phyloP scores from a whole-genome alignment of 2,329 filamentous ascomycete species.

The Grosmannia serpens region DNA sequence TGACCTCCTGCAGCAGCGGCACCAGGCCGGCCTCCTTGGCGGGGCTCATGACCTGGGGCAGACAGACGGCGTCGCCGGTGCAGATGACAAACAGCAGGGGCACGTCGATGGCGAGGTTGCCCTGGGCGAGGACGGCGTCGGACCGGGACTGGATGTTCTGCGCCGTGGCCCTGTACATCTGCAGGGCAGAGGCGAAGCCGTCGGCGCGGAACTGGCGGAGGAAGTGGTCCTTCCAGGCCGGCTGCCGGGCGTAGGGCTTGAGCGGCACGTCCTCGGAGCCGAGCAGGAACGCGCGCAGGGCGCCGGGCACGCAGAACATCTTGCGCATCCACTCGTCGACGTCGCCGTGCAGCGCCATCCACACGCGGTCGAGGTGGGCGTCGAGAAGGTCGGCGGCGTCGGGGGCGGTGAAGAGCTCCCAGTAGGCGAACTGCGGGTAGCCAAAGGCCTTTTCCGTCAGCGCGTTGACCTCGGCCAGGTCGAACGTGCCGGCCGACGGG shows the following conservation, averaged over 20 bases:
- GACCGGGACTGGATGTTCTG: constrained; percentile 13
- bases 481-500: constrained; percentile 20
- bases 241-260: constrained; percentile 16
- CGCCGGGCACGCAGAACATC: constrained; percentile 24
- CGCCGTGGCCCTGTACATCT: constrained; percentile 17
- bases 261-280: constrained; percentile 14
- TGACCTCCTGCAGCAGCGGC: constrained; percentile 14
- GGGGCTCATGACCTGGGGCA: constrained; percentile 11
- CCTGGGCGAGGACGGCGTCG: constrained; percentile 11
- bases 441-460: constrained; percentile 23
- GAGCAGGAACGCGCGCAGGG: constrained; percentile 19
- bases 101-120: constrained; percentile 13
- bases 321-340: constrained; percentile 16
- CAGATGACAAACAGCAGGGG: constrained; percentile 18
- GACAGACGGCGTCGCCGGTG: constrained; percentile 17
- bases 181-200: constrained; percentile 18
- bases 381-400: constrained; percentile 27
- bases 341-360: constrained; percentile 20
- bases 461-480: constrained; percentile 23
- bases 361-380: constrained; percentile 25
- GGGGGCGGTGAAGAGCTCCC: constrained; percentile 29
- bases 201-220: constrained; percentile 13
- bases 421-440: constrained; percentile 28
- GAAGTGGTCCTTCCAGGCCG: constrained; percentile 16
- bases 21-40: constrained; percentile 15